Evolutionary conservation across 75 land plant species (phyloP).

Genomic region (Adiantum capillusveneris): DNA sequence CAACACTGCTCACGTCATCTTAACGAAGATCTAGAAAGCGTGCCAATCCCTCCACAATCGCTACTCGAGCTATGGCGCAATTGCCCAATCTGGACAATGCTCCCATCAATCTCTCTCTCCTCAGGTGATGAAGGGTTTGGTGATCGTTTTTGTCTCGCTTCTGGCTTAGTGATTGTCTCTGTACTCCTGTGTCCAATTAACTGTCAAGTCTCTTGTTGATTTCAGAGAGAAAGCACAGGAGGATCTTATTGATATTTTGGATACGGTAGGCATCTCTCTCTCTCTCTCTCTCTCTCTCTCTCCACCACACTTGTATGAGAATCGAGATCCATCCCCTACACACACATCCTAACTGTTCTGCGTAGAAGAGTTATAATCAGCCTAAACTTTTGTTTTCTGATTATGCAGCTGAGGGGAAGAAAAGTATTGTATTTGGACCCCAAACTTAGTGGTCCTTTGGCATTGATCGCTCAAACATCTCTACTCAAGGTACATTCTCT

Average conservation of each 20-base stretch:
- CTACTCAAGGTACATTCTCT: constrained; percentile 51
- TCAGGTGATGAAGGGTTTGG: constrained; percentile 38
- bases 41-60: too few species aligned
- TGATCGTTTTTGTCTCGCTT: too few species aligned
- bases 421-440: constrained; percentile 82
- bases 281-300: not conserved
- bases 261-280: constrained; percentile 42
- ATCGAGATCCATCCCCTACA: not conserved
- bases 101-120: constrained; percentile 55
- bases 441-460: constrained; percentile 78
- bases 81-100: constrained; percentile 79
- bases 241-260: constrained; percentile 69
- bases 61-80: too few species aligned
- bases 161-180: too few species aligned
- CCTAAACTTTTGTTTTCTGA: not conserved
- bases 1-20: too few species aligned
- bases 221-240: constrained; percentile 74
- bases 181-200: not conserved
- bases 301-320: not conserved
- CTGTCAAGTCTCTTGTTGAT: not conserved
- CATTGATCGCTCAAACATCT: constrained; percentile 67
- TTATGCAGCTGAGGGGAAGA: constrained; percentile 75
- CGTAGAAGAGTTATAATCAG: not conserved
- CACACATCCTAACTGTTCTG: not conserved
- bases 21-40: too few species aligned